Evolutionary conservation across 495 filamentous ascomycete genomes (phyloP).

Genomic region (Saxispiralis lemnorum): DNA sequence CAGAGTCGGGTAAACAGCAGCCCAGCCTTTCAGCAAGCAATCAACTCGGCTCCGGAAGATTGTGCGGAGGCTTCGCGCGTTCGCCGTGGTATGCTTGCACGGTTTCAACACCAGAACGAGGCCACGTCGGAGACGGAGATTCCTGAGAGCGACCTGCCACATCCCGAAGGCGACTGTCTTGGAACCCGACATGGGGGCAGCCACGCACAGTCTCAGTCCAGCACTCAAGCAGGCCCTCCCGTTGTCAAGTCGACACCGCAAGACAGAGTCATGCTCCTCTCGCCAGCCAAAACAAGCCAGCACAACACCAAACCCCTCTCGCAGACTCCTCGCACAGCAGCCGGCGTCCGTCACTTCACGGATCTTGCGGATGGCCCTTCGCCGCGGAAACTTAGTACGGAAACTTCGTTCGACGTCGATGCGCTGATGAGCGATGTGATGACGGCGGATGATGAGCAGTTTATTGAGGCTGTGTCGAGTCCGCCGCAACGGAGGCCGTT

Average conservation of each 20-base stretch:
- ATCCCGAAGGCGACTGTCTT: background rate
- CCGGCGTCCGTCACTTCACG: constrained; percentile 13
- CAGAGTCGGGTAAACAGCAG: constrained; percentile 11
- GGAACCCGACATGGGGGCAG: no score
- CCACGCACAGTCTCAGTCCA: no score
- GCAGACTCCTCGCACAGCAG: constrained; percentile 10
- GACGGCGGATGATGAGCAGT: constrained; percentile 16
- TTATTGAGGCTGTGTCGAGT: constrained; percentile 9
- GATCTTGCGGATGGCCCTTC: constrained; percentile 23
- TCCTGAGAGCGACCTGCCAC: constrained; percentile 11
- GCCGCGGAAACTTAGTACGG: constrained; percentile 5
- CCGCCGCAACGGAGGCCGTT: background rate
- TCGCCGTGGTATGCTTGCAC: constrained; percentile 1
- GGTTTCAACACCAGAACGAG: constrained; percentile 1
- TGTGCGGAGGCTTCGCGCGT: constrained; percentile 3
- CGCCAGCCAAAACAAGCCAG: constrained; percentile 12
- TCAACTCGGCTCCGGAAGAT: constrained; percentile 2
- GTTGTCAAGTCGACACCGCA: background rate
- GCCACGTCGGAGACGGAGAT: constrained; percentile 1
- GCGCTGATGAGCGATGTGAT: constrained; percentile 16
- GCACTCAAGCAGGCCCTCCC: no score
- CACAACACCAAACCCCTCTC: constrained; percentile 1
- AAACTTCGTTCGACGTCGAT: constrained; percentile 14
- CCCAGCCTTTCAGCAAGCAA: constrained; percentile 4
- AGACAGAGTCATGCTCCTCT: constrained; percentile 4